phyloP scores from a whole-genome alignment of 352 stramenopile genomes.

The Phytopythium vexans region DNA sequence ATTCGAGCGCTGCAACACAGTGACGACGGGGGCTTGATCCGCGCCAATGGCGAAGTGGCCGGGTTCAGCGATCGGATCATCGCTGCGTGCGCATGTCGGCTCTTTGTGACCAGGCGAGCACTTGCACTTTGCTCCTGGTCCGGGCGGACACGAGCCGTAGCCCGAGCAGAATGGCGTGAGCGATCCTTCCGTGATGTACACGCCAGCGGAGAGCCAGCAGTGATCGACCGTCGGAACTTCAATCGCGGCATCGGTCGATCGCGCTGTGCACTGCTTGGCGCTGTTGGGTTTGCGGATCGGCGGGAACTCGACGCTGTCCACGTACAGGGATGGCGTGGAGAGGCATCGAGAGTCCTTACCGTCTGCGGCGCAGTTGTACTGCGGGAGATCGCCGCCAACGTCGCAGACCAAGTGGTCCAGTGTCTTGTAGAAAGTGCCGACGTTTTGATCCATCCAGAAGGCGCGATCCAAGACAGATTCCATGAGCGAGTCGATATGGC shows the following conservation, averaged over 20 bases:
- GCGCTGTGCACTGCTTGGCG: neutral
- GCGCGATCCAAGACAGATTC: constrained; percentile 31
- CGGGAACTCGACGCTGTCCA: constrained; percentile 38
- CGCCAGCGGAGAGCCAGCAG: constrained; percentile 70
- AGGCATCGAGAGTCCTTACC: constrained; percentile 48
- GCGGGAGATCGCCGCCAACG: constrained; percentile 31
- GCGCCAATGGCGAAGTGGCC: neutral
- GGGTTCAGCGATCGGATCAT: constrained; percentile 21
- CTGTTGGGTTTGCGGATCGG: constrained; percentile 27
- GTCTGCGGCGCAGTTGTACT: constrained; percentile 51
- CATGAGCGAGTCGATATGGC: constrained; percentile 33
- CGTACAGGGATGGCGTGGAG: constrained; percentile 30
- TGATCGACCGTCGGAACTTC: constrained; percentile 62
- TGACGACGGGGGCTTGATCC: too few species aligned
- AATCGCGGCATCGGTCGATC: neutral
- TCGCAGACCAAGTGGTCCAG: constrained; percentile 32
- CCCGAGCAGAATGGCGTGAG: constrained; percentile 73
- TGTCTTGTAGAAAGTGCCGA: constrained; percentile 34
- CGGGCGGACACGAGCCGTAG: constrained; percentile 58
- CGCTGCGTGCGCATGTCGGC: constrained; percentile 40
- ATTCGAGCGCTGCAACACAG: too few species aligned
- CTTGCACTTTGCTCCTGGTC: constrained; percentile 60
- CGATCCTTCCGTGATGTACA: constrained; percentile 43
- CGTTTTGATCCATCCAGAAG: constrained; percentile 51
- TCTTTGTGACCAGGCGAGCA: constrained; percentile 34